These are phyloP conservation scores for Apiospora sp. DNA, from an alignment of 2,329 filamentous ascomycete genomes.

Conservation along the genomic window DNA sequence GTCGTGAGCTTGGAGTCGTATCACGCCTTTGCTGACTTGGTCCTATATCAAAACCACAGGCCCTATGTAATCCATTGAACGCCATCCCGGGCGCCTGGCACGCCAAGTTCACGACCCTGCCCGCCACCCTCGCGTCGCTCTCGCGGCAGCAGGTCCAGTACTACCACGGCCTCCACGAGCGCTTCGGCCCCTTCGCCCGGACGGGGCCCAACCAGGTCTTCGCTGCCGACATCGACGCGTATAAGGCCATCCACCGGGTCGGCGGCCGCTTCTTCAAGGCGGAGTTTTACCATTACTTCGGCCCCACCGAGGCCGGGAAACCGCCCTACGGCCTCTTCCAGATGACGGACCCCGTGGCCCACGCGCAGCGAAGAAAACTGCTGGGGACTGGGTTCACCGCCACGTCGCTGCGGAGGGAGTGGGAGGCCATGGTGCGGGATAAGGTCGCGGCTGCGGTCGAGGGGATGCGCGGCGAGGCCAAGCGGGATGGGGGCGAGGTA, in stretches of 20 bases:
- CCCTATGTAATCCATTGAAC: not conserved
- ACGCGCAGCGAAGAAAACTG: conserved; percentile 49
- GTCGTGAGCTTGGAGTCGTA: not conserved
- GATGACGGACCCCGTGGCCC: conserved; percentile 46
- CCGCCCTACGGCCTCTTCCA: conserved; percentile 46
- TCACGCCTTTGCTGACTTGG: no score
- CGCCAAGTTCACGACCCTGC: conserved; percentile 12
- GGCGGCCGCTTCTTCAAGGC: conserved; percentile 39
- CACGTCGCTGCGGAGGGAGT: conserved; percentile 49
- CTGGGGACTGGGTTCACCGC: conserved; percentile 50
- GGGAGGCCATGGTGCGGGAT: conserved; percentile 45
- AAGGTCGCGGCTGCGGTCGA: conserved; percentile 5
- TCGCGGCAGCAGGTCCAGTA: conserved; percentile 17
- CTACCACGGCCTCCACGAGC: conserved; percentile 18
- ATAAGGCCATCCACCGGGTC: conserved; percentile 36
- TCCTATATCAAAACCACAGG: not conserved
- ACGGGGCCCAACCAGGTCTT: conserved; percentile 38
- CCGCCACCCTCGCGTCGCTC: not conserved
- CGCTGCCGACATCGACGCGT: conserved; percentile 33
- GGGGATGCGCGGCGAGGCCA: conserved; percentile 1
- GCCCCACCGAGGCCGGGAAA: not conserved
- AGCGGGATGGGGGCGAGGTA: conserved; percentile 38
- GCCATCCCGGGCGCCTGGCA: conserved; percentile 23
- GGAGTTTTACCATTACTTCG: conserved; percentile 32
- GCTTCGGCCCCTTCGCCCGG: conserved; percentile 39